Percentiles rank a stretch among this genome's conserved stretches.
These are phyloP conservation scores for Carex arenaria DNA, from an alignment of 202 grass and related monocot genomes.

Conservation along the genomic window DNA sequence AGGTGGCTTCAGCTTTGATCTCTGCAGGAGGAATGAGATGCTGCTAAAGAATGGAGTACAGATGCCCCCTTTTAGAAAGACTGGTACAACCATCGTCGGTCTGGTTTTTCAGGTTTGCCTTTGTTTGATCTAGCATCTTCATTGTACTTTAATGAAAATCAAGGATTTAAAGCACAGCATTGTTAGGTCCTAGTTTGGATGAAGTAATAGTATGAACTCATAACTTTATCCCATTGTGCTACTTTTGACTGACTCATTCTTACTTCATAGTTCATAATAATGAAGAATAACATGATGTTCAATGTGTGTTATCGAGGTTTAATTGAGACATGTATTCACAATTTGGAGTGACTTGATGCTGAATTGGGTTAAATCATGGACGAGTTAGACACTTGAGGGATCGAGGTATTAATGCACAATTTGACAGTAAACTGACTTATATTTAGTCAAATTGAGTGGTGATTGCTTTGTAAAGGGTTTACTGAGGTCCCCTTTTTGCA, in stretches of 20 bases:
- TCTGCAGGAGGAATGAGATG: constrained; percentile 68
- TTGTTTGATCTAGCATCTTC: constrained; percentile 13
- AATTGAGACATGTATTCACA: neutral
- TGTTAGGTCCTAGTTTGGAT: neutral
- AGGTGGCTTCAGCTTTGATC: constrained; percentile 85
- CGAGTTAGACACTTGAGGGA: neutral
- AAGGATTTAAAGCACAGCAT: neutral
- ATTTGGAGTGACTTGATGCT: neutral
- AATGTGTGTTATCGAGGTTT: neutral
- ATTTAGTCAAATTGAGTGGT: neutral
- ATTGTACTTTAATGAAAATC: neutral
- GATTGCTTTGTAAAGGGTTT: neutral
- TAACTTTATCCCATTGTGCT: neutral
- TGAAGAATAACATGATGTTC: neutral
- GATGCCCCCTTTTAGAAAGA: constrained; percentile 66
- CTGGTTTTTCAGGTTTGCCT: constrained; percentile 62
- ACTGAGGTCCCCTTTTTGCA: neutral
- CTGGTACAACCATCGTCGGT: constrained; percentile 92
- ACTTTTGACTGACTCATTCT: neutral
- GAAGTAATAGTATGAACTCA: neutral
- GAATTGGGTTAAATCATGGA: neutral
- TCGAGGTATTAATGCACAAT: too few relatives aligned
- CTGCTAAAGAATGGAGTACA: constrained; percentile 59
- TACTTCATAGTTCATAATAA: neutral
- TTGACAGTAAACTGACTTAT: neutral